Conservation (phyloP, 768 basidiomycete species). For the Suillus hirtellus region DNA sequence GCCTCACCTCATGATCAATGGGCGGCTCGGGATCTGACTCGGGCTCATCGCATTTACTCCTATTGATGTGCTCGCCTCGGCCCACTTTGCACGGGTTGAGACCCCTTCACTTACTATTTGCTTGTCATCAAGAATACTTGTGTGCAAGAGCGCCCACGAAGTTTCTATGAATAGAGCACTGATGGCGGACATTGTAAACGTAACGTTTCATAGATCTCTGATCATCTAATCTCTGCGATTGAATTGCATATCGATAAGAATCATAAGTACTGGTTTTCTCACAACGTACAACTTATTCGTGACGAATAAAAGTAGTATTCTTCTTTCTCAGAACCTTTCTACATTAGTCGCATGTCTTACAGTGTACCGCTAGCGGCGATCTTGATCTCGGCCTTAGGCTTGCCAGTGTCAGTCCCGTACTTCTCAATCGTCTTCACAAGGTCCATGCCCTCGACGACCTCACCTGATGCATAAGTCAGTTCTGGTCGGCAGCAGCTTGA, state of each 20-base stretch:
- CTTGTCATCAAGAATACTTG: no score
- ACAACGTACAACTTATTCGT: constrained; percentile 12
- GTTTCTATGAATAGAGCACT: no score
- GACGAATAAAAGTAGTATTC: constrained; percentile 5
- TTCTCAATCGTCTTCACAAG: constrained; percentile 47
- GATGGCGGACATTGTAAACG: background rate
- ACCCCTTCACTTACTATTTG: no score
- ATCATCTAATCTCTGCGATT: background rate
- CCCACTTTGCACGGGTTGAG: no score
- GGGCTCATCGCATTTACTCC: no score
- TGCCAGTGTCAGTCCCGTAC: constrained; percentile 40
- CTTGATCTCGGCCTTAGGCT: constrained; percentile 42
- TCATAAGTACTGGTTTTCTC: background rate
- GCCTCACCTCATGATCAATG: no score
- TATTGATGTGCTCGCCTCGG: no score
- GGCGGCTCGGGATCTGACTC: no score
- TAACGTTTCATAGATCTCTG: background rate
- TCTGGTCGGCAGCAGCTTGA: background rate
- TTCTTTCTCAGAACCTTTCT: constrained; percentile 4
- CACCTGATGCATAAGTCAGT: constrained; percentile 37
- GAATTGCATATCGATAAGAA: background rate
- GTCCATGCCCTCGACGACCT: constrained; percentile 68
- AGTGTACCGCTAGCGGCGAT: constrained; percentile 56
- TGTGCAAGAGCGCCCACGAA: no score
- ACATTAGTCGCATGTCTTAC: constrained; percentile 12